Percentiles rank a stretch among this genome's conserved stretches.
Conservation (phyloP, 2,329 filamentous ascomycete genomes). For the Colletotrichum scovillei region DNA sequence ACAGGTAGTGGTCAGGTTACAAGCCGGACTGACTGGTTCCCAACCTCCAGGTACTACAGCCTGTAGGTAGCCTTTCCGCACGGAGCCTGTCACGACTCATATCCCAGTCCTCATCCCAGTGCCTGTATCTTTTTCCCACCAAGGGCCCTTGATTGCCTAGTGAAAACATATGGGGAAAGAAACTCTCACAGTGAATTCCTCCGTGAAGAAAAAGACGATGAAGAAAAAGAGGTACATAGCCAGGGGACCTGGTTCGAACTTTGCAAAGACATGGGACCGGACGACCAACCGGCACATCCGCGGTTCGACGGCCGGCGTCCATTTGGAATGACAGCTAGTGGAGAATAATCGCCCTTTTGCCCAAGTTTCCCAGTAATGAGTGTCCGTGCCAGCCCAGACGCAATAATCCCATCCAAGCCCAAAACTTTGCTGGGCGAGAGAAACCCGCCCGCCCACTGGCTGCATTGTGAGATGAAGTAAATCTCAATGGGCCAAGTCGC, state of each 20-base stretch:
- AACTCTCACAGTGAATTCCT: background rate
- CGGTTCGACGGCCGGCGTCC: constrained; percentile 17
- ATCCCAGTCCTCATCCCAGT: constrained; percentile 18
- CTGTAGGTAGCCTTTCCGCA: background rate
- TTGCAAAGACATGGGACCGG: background rate
- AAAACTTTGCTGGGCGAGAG: background rate
- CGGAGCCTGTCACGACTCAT: constrained; percentile 29
- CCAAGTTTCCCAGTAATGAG: background rate
- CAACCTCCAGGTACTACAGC: background rate
- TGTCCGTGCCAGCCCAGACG: constrained; percentile 18
- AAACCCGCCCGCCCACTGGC: background rate
- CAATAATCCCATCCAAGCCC: background rate
- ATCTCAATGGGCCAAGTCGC: background rate
- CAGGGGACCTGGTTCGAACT: constrained; percentile 1
- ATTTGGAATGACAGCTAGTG: constrained; percentile 35
- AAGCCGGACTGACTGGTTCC: constrained; percentile 13
- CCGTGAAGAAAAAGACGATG: background rate
- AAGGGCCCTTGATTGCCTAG: background rate
- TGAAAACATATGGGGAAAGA: background rate
- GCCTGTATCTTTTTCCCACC: background rate
- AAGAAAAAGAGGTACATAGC: background rate
- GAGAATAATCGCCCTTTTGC: background rate
- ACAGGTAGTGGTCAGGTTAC: constrained; percentile 12
- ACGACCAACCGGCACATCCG: constrained; percentile 35
- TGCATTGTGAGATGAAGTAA: background rate